Evolutionary conservation across 1,139 yeast species (phyloP).

Genomic region (Zygosaccharomyces sapae): DNA sequence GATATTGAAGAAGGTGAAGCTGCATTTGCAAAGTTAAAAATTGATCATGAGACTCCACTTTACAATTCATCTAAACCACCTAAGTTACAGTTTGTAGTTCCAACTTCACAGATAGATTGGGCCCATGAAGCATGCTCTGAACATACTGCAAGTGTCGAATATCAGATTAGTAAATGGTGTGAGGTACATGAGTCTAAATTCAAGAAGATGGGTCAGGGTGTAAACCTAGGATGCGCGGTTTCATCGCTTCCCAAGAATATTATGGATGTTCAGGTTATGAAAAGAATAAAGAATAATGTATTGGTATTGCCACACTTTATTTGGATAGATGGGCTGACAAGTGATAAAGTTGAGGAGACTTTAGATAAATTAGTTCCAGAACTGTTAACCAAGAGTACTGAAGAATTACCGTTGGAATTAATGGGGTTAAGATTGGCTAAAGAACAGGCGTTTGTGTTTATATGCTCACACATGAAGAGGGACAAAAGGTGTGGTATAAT

Average conservation of each 20-base stretch:
- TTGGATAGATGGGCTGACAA: conserved; percentile 55
- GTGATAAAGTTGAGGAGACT: conserved; percentile 44
- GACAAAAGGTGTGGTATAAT: conserved; percentile 93
- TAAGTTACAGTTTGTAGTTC: conserved; percentile 67
- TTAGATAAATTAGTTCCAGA: conserved; percentile 46
- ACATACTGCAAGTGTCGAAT: conserved; percentile 48
- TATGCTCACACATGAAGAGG: conserved; percentile 87
- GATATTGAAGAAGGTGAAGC: conserved; percentile 23
- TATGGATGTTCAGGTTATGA: conserved; percentile 42
- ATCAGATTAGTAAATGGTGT: conserved; percentile 50
- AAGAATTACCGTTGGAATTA: conserved; percentile 21
- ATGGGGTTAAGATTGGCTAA: conserved; percentile 39
- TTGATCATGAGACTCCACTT: conserved; percentile 51
- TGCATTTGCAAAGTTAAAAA: conserved; percentile 38
- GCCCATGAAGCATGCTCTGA: conserved; percentile 61
- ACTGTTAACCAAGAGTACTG: conserved; percentile 34
- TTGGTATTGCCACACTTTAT: conserved; percentile 74
- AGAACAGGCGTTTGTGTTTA: conserved; percentile 56
- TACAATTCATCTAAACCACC: conserved; percentile 71
- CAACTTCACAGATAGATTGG: conserved; percentile 89
- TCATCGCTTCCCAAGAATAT: conserved; percentile 48
- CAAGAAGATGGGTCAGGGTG: conserved; percentile 29
- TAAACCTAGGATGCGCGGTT: conserved; percentile 49
- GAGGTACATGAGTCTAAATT: conserved; percentile 24
- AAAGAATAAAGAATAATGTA: conserved; percentile 50